Percentiles rank a stretch among this genome's conserved stretches.
phyloP scores from a whole-genome alignment of 805 yeast genomes.

The Starmerella etchellsii region DNA sequence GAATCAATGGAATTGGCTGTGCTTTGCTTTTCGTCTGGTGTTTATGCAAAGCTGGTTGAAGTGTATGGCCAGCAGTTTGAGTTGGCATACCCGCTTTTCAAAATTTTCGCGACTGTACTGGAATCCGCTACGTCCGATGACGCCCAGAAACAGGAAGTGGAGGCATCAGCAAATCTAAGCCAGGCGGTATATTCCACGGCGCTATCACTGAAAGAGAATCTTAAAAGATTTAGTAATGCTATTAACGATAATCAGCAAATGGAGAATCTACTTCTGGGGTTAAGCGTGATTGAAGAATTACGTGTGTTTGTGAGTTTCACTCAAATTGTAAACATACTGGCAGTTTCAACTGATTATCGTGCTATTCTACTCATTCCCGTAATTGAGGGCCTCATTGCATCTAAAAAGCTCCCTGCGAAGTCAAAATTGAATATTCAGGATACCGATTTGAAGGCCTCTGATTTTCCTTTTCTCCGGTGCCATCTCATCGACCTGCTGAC shows the following conservation, averaged over 20 bases:
- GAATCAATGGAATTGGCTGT: background rate
- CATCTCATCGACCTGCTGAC: slow-evolving; percentile 25
- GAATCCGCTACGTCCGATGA: background rate
- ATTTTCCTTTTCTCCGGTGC: slow-evolving; percentile 11
- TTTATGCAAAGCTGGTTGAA: background rate
- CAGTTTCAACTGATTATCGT: background rate
- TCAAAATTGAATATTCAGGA: slow-evolving; percentile 1
- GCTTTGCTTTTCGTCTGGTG: background rate
- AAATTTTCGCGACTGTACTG: background rate
- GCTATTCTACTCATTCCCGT: background rate
- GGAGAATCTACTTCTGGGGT: background rate
- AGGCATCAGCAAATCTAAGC: background rate
- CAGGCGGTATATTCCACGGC: background rate
- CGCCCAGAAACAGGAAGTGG: background rate
- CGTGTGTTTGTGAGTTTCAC: background rate
- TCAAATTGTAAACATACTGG: background rate
- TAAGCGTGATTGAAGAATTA: background rate
- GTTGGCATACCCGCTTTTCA: background rate
- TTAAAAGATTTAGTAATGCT: background rate
- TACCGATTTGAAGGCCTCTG: slow-evolving; percentile 6
- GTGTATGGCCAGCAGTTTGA: background rate
- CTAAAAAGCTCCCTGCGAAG: slow-evolving; percentile 3
- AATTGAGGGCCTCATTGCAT: background rate
- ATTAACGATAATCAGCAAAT: background rate
- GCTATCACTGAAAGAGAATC: background rate